Conservation (phyloP, 2,329 filamentous ascomycete species). For the Ophiognomonia clavigignenti-juglandacearum region DNA sequence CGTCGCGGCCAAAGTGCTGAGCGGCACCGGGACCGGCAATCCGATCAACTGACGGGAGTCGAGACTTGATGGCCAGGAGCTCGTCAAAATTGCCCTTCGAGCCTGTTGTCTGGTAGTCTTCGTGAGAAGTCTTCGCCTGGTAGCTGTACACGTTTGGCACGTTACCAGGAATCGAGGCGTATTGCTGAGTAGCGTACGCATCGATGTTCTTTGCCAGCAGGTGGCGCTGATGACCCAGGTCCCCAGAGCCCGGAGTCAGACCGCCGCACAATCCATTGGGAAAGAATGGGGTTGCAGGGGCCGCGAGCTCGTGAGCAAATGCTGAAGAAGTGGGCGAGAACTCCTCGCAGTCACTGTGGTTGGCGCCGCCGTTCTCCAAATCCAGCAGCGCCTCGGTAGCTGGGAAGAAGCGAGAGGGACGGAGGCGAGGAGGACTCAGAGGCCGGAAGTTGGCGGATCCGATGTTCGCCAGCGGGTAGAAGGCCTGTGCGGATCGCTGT, state of each 20-base stretch:
- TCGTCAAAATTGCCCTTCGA: too few relatives aligned
- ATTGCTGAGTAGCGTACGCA: neutral
- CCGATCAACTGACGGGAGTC: too few relatives aligned
- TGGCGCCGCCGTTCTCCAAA: neutral
- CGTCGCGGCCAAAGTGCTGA: neutral
- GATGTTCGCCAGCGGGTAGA: neutral
- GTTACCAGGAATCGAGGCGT: neutral
- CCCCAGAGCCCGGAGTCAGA: neutral
- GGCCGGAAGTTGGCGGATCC: neutral
- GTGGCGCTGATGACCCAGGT: neutral
- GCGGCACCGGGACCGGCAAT: too few relatives aligned
- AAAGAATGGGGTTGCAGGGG: neutral
- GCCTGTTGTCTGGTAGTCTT: neutral
- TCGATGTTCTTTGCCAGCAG: neutral
- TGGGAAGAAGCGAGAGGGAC: neutral
- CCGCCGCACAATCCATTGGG: neutral
- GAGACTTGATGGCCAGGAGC: too few relatives aligned
- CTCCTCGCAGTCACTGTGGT: neutral
- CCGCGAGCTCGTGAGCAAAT: too few relatives aligned
- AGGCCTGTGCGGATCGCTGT: neutral
- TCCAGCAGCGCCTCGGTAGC: neutral
- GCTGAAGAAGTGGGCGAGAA: neutral
- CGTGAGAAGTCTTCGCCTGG: neutral
- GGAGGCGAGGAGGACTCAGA: neutral
- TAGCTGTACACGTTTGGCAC: neutral